These are phyloP conservation scores for Tinospora cordifolia DNA, from an alignment of 164 flowering plant species.

Conservation along the genomic window DNA sequence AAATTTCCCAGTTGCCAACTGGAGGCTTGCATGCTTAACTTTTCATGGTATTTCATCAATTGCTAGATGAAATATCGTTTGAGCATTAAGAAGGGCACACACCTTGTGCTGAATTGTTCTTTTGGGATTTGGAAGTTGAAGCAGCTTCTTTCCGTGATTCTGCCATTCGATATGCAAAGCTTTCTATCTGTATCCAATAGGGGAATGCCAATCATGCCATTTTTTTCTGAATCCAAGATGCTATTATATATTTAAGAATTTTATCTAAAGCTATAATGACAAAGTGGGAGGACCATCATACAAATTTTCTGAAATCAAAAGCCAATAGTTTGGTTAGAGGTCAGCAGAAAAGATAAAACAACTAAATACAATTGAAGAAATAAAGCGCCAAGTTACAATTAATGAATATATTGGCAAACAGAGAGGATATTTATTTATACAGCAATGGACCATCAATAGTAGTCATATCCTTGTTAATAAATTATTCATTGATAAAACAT, in stretches of 20 bases:
- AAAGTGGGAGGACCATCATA: not conserved
- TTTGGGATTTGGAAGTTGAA: slow-evolving; percentile 27
- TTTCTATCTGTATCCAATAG: slow-evolving; percentile 11
- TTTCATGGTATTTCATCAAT: not conserved
- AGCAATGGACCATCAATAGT: too few relatives aligned
- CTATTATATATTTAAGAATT: not conserved
- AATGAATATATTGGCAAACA: not conserved
- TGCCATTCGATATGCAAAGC: slow-evolving; percentile 29
- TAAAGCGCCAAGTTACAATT: not conserved
- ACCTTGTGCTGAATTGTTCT: slow-evolving; percentile 48
- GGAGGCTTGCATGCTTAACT: not conserved
- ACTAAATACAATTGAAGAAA: too few relatives aligned
- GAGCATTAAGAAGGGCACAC: slow-evolving; percentile 5
- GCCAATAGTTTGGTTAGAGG: too few relatives aligned
- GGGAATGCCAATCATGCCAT: not conserved
- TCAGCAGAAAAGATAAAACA: too few relatives aligned
- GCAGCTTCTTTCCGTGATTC: slow-evolving; percentile 34
- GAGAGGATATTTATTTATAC: too few relatives aligned
- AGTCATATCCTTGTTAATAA: too few relatives aligned
- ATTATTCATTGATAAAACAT: not conserved
- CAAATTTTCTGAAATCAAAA: not conserved
- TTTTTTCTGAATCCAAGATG: not conserved
- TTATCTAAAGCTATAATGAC: not conserved
- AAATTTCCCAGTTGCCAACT: not conserved
- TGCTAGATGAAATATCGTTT: not conserved